Evolutionary conservation across 129 eudicot species (phyloP), one percentile per base, ranked within the genome.

Genomic region (Mikania micrantha): DNA sequence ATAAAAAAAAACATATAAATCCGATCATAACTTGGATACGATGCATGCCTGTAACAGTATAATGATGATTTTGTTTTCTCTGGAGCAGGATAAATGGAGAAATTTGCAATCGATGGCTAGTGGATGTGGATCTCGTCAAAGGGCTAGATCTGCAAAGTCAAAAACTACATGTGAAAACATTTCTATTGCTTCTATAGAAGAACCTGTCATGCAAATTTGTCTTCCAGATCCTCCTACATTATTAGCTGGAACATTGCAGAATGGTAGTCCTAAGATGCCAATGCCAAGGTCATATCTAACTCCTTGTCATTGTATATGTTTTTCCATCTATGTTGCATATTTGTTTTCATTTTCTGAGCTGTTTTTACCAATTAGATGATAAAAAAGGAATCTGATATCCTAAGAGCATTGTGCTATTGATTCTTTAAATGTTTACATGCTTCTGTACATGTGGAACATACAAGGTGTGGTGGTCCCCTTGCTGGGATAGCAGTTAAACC

Each of bases 11-110:
- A n/a, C n/a, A n/a, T n/a, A n/a, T n/a, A n/a, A n/a, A n/a, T n/a
- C n/a, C n/a, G n/a, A n/a, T n/a, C n/a, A n/a, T n/a, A n/a, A n/a
- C n/a, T n/a, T n/a, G n/a, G n/a, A n/a, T n/a, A n/a, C n/a, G n/a
- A 8, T 71, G 47, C 27, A 35, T 32, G 22, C n/a, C 0, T 3
- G n/a, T 32, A 9, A 20, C 22, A 3, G 20, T 64, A 38, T 50
- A 13, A 50, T 50, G 9, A 50, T 5, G 58, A 4, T 48, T 32
- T 61, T 11, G 7, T 25, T 60, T 48, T 62, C 21, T 16, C 12
- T 52, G 71, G 69, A 38, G 44, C 84, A 90, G 95, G 97, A 90
- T 77, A 90, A 90, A 57, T 90, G 95, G 95, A 90, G 97, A 66
- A 90, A 90, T 77, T 35, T 87, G 72, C 75, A 70, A 61, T 62